Evolutionary conservation across 2,329 filamentous ascomycete genomes (phyloP), one percentile per base, ranked within the genome.

Genomic region (Alternaria brassicicola): DNA sequence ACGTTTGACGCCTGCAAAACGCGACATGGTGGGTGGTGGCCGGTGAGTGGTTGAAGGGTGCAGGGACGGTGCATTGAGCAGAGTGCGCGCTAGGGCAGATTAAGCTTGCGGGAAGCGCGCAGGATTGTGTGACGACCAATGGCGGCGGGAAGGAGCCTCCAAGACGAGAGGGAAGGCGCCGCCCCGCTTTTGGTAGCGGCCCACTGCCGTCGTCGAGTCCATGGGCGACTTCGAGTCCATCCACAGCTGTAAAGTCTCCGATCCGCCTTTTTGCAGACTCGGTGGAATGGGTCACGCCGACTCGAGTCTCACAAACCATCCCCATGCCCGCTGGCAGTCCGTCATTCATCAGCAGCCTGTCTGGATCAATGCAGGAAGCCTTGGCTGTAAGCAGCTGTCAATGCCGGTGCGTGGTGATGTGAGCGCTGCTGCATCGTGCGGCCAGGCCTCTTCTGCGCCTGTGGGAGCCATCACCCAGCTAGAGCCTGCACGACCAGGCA

Each of bases 1-100:
- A 61, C 68, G 68, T 70, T 73, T 74, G 64, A 67, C 70, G 71
- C 71, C 69, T 65, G 65, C 58, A 62, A 65, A 68, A 68, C 58
- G 60, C 55, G 52, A 68, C 66, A 62, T 63, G 69, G 67, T 49
- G 35, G 35, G 53, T 60, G 67, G 57, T 38, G 56, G 53, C 54
- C 53, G 61, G 58, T 72, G 68, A 72, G 66, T 74, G 71, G 71
- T 61, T 62, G 65, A 56, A 49, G 38, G 25, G 15, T 15, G 36
- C 65, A 65, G 55, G 64, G 65, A 61, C 66, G 43, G 56, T 57
- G 63, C 64, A 66, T 64, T 46, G 46, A 57, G 52, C 61, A 59
- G 64, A 59, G 59, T 57, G 49, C 8, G 55, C 60, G 64, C 67
- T 67, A 70, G 56, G 43, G 59, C 65, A 61, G 25, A 23, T 65